Percentiles rank a stretch among this genome's conserved stretches.
Conservation (phyloP, 495 filamentous ascomycete genomes). For the Neurospora sp. region DNA sequence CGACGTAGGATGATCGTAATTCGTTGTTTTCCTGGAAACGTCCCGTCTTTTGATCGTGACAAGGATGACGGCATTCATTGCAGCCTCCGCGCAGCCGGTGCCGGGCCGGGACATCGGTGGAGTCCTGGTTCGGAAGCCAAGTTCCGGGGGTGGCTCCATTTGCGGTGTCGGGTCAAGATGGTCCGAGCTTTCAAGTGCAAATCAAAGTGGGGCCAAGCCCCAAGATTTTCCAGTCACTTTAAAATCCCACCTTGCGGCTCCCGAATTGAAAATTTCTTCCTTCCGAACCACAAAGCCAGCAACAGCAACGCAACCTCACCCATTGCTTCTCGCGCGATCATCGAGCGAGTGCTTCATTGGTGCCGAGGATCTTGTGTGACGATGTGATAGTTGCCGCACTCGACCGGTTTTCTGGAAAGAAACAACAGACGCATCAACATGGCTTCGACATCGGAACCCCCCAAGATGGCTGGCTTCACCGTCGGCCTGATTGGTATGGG, state of each 20-base stretch:
- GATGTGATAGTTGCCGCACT: neutral
- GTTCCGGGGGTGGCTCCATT: neutral
- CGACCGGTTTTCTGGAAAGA: neutral
- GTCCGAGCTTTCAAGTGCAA: neutral
- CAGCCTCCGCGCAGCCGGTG: neutral
- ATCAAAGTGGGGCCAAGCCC: constrained; percentile 1
- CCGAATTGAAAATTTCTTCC: constrained; percentile 4
- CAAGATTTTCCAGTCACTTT: neutral
- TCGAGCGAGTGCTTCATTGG: neutral
- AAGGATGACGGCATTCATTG: neutral
- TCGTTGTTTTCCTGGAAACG: neutral
- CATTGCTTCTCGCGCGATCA: neutral
- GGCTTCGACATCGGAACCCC: constrained; percentile 8
- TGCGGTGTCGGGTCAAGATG: neutral
- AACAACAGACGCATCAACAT: constrained; percentile 1
- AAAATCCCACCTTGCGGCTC: constrained; percentile 7
- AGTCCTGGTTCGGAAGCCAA: neutral
- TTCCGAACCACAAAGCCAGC: constrained; percentile 4
- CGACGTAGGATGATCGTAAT: neutral
- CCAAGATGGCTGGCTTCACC: constrained; percentile 50
- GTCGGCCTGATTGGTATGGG: constrained; percentile 98
- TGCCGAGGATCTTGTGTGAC: neutral
- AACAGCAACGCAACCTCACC: neutral
- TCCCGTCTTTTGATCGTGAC: neutral
- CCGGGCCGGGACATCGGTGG: neutral